Evolutionary conservation across 1,284 basidiomycete genomes (phyloP).

Genomic region (Moniliophthora roreri): DNA sequence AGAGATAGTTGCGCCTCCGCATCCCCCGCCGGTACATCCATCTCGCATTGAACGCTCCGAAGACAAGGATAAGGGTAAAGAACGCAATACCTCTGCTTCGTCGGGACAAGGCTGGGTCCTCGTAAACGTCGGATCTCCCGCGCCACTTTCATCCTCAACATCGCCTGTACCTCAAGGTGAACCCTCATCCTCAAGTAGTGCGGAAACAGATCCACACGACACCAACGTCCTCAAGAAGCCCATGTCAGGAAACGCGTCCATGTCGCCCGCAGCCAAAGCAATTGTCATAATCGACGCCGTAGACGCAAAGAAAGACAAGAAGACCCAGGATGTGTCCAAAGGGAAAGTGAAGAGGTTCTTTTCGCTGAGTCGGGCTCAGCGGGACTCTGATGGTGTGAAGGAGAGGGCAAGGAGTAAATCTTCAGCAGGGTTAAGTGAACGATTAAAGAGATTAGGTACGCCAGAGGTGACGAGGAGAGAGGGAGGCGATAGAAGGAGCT

Average conservation of each 20-base stretch:
- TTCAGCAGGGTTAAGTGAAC: too few relatives aligned
- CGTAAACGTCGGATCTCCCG: constrained; percentile 51
- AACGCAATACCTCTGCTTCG: constrained; percentile 17
- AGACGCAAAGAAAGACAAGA: constrained; percentile 43
- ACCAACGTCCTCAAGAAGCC: background rate
- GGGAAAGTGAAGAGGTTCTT: constrained; percentile 35
- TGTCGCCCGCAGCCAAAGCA: constrained; percentile 54
- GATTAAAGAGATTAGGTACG: too few relatives aligned
- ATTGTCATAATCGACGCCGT: constrained; percentile 60
- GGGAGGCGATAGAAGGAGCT: too few relatives aligned
- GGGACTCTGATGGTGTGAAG: too few relatives aligned
- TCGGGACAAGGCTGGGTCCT: constrained; percentile 61
- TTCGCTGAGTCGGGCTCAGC: constrained; percentile 32
- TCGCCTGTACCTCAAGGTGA: constrained; percentile 13
- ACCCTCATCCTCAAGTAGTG: background rate
- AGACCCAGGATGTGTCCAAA: constrained; percentile 26
- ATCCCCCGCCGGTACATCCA: constrained; percentile 15
- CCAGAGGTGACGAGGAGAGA: too few relatives aligned
- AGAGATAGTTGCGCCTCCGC: constrained; percentile 27
- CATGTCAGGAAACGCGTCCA: constrained; percentile 20
- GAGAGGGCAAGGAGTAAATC: too few relatives aligned
- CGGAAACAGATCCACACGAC: background rate
- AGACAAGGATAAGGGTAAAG: too few relatives aligned
- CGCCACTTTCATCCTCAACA: too few relatives aligned
- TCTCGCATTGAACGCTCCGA: too few relatives aligned